Percentiles rank a stretch among this genome's conserved stretches.
These are phyloP conservation scores for Naganishia randhawae DNA, from an alignment of 768 basidiomycete genomes.

Conservation along the genomic window DNA sequence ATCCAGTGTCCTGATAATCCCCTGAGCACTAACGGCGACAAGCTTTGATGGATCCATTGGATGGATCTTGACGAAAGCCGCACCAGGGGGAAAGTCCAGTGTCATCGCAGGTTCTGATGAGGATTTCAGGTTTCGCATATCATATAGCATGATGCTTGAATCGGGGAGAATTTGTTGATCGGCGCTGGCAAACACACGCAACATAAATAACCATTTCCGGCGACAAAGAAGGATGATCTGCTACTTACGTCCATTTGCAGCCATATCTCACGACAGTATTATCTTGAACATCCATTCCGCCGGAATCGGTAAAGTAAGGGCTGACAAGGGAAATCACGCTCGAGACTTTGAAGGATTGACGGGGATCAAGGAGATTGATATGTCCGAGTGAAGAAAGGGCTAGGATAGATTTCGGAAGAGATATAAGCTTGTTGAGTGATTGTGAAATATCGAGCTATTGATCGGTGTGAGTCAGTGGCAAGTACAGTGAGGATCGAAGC, in stretches of 20 bases:
- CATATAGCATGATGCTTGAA: constrained; percentile 87
- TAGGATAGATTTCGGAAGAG: constrained; percentile 24
- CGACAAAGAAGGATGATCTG: background rate
- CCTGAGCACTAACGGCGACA: constrained; percentile 14
- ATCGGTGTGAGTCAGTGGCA: background rate
- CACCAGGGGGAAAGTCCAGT: constrained; percentile 78
- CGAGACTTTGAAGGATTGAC: constrained; percentile 37
- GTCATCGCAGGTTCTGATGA: constrained; percentile 59
- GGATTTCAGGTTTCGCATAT: constrained; percentile 74
- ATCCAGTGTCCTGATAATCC: constrained; percentile 9
- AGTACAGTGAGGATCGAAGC: too few species aligned
- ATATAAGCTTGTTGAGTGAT: constrained; percentile 22
- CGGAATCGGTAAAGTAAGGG: constrained; percentile 77
- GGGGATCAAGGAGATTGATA: constrained; percentile 41
- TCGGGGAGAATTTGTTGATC: constrained; percentile 75
- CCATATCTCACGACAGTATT: constrained; percentile 83
- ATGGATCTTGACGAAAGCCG: constrained; percentile 71
- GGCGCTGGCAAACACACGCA: constrained; percentile 57
- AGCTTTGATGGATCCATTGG: constrained; percentile 23
- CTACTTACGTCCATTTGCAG: constrained; percentile 71
- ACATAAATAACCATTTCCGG: background rate
- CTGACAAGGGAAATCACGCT: constrained; percentile 54
- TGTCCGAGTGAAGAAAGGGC: constrained; percentile 36
- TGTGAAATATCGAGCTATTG: background rate
- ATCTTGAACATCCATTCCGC: constrained; percentile 73